A percentile compares a stretch with the other conserved stretches of the same genome.
Conservation (phyloP, 345 rosid genomes). For the Rhizophora apiculata region DNA sequence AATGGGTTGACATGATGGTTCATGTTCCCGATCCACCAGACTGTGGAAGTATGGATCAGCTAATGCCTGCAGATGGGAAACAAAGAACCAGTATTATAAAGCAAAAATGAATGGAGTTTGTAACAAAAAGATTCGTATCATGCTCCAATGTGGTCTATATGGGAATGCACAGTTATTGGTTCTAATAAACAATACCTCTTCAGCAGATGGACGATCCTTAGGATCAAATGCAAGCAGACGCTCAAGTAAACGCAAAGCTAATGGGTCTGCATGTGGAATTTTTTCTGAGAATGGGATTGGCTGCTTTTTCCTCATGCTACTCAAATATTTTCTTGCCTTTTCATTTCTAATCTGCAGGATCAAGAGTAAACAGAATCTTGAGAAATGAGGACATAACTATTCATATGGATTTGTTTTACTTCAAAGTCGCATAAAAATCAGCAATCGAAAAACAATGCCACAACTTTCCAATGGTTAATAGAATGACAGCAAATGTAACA, state of each 20-base stretch:
- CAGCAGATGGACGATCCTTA: constrained; percentile 88
- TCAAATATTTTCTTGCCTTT: constrained; percentile 86
- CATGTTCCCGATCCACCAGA: constrained; percentile 63
- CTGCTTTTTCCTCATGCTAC: constrained; percentile 68
- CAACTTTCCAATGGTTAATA: constrained; percentile 16
- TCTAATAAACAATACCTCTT: constrained; percentile 54
- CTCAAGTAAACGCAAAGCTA: constrained; percentile 72
- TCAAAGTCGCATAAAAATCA: neutral
- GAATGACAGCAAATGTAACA: constrained; percentile 25
- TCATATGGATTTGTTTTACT: neutral
- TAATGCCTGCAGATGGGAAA: constrained; percentile 56
- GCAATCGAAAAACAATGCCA: constrained; percentile 24
- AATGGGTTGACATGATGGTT: constrained; percentile 77
- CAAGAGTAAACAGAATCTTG: constrained; percentile 21
- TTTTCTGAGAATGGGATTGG: constrained; percentile 25
- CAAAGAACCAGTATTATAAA: constrained; percentile 5
- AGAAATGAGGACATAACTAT: constrained; percentile 5
- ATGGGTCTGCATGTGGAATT: constrained; percentile 31
- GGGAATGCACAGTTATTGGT: constrained; percentile 2
- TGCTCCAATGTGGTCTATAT: neutral
- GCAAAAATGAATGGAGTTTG: constrained; percentile 1
- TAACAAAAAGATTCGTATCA: neutral
- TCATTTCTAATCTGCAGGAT: constrained; percentile 81
- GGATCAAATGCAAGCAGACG: constrained; percentile 95
- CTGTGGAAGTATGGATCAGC: constrained; percentile 85